Evolutionary conservation across 2,329 filamentous ascomycete species (phyloP).

Genomic region (Nigrograna mackinnonii): DNA sequence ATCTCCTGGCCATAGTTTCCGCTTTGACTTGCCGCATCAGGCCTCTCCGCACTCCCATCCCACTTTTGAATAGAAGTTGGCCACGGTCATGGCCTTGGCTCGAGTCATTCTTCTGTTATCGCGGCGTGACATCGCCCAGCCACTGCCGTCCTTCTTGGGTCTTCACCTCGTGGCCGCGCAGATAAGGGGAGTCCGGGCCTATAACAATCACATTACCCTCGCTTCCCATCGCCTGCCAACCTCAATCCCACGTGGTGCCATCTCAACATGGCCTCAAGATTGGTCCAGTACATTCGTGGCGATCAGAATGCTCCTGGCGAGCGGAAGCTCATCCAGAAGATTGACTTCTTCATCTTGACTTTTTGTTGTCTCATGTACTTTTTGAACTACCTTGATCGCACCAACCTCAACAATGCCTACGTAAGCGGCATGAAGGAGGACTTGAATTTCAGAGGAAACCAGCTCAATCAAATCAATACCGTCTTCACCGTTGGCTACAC

Average conservation of each 20-base stretch:
- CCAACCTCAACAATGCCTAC: constrained; percentile 48
- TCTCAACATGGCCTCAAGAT: constrained; percentile 25
- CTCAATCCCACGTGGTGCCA: neutral
- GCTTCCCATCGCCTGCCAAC: no score
- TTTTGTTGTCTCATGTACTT: constrained; percentile 62
- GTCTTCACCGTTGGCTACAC: constrained; percentile 46
- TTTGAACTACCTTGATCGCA: constrained; percentile 39
- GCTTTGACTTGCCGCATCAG: no score
- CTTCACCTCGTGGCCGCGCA: no score
- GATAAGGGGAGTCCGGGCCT: no score
- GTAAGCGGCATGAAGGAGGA: constrained; percentile 48
- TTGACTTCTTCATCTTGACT: constrained; percentile 67
- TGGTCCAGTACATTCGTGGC: constrained; percentile 38
- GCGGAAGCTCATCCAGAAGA: constrained; percentile 57
- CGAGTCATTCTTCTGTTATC: no score
- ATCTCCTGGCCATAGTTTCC: no score
- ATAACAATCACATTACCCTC: no score
- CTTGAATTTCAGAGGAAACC: constrained; percentile 41
- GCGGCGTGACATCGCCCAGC: no score
- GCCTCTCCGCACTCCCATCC: no score
- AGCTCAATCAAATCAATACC: constrained; percentile 56
- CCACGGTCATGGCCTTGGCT: no score
- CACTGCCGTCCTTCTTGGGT: no score
- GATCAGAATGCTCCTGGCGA: constrained; percentile 42
- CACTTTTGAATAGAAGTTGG: no score